Base-by-base conservation (phyloP, 352 stramenopile species). In the Phytophthora pisi region DNA sequence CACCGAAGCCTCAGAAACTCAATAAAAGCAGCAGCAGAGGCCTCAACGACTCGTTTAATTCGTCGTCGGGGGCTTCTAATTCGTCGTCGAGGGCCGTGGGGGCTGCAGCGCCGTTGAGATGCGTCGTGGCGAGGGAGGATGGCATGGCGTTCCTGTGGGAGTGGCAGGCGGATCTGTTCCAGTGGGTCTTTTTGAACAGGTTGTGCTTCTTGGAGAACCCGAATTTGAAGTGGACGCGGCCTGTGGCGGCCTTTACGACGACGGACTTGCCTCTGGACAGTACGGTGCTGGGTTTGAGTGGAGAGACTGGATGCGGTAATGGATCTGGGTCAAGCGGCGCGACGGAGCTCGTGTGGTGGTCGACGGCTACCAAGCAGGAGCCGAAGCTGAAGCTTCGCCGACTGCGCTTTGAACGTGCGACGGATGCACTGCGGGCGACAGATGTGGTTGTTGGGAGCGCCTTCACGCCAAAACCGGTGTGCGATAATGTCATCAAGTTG, bases 91-190 rank as follows among this genome's bases (percentile, higher is more conserved):
- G 56, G 18, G 45, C 63, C 16, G 24, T 61, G 51, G 34, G 51
- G 52, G n/a, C 55, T 55, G 28, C 64, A 36, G 20, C 70, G 5
- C 69, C 64, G 10, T 71, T 96, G 62, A 77, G 89, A 36, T 96
- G 87, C 64, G 65, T 96, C 0, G 78, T 95, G 26, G 86, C 86
- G 9, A 74, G 83, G 16, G 81, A 93, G 54, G 89, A 96, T 58
- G 89, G 89, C 24, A 82, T 90, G 74, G 85, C 79, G 36, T 93
- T 88, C 68, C 57, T 95, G 18, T 96, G 89, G 89, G 87, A 96
- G 51, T 96, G 89, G 89, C 79, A 87, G 42, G 72, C 66, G 6
- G 87, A 96, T 66, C 62, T 93, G 38, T 78, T 86, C 54, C 80
- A 87, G 54, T 96, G 87, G 89, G 87, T 82, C 9, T 96, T 89